Percentiles rank a stretch among this genome's conserved stretches.
phyloP scores from a whole-genome alignment of 1,284 basidiomycete species.

The Phellinidium pouzarii region DNA sequence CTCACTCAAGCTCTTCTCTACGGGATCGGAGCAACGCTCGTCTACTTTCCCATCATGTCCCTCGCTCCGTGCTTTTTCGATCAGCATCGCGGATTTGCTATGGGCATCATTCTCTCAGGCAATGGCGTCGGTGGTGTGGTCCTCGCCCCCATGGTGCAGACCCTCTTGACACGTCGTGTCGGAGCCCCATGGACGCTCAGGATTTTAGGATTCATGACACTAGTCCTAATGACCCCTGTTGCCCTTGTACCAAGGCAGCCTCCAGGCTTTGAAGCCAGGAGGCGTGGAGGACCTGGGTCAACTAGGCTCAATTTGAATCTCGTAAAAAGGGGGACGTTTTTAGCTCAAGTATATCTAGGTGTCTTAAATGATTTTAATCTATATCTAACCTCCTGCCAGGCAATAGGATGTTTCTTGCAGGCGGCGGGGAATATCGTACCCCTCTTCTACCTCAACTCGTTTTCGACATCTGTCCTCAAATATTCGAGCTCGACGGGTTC shows the following conservation, averaged over 20 bases:
- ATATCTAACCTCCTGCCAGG: constrained; percentile 24
- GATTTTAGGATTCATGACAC: constrained; percentile 36
- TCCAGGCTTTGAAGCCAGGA: constrained; percentile 22
- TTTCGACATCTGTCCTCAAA: constrained; percentile 34
- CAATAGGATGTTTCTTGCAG: constrained; percentile 37
- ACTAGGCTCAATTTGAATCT: constrained; percentile 32
- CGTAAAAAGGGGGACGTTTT: constrained; percentile 36
- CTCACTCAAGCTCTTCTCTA: constrained; percentile 38
- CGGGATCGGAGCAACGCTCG: constrained; percentile 37
- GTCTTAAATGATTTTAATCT: not conserved
- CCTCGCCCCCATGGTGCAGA: constrained; percentile 37
- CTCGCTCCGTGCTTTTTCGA: constrained; percentile 40
- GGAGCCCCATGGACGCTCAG: constrained; percentile 34
- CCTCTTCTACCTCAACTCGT: constrained; percentile 37
- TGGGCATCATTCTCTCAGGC: constrained; percentile 38
- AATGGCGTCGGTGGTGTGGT: constrained; percentile 38
- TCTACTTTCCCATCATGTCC: constrained; percentile 39
- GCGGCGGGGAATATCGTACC: constrained; percentile 41
- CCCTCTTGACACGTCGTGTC: constrained; percentile 28
- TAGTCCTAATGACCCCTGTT: constrained; percentile 34
- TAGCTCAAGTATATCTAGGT: constrained; percentile 32
- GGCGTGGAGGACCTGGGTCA: constrained; percentile 10
- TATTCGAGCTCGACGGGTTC: constrained; percentile 34
- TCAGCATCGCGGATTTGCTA: constrained; percentile 38
- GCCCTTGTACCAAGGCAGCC: constrained; percentile 30